Conservation (phyloP, 176 grass and related monocot genomes). For the Rhynchospora breviuscula region DNA sequence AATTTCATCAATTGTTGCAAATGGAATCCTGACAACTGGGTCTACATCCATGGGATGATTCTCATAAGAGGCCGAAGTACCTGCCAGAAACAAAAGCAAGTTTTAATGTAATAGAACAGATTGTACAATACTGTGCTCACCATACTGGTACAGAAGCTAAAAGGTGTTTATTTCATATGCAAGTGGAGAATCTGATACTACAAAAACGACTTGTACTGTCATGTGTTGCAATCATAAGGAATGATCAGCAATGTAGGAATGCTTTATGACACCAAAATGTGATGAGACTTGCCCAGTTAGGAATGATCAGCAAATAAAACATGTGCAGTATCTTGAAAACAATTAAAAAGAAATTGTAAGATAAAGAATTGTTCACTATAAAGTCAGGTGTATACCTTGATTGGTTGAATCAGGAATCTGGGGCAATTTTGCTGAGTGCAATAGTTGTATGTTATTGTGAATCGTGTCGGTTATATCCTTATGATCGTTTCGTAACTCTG, state of each 20-base stretch:
- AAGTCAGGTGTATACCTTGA: constrained; percentile 35
- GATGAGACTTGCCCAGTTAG: no score
- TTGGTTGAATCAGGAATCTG: constrained; percentile 24
- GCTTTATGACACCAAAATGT: neutral
- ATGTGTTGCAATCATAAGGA: neutral
- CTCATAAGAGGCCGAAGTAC: constrained; percentile 38
- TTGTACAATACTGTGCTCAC: neutral
- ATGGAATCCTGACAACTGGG: constrained; percentile 45
- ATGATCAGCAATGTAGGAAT: neutral
- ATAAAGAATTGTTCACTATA: neutral
- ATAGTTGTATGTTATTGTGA: constrained; percentile 63
- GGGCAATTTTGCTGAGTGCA: constrained; percentile 64
- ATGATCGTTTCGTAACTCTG: constrained; percentile 71
- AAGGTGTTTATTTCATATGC: neutral
- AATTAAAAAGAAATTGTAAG: neutral
- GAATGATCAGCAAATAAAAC: neutral
- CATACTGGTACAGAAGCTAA: neutral
- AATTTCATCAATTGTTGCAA: constrained; percentile 90
- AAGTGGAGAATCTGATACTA: neutral
- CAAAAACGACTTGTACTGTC: neutral
- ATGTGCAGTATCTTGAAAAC: neutral
- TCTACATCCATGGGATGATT: constrained; percentile 60
- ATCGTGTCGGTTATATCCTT: constrained; percentile 72
- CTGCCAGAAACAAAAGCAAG: constrained; percentile 32
- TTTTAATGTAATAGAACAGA: neutral